phyloP scores from a whole-genome alignment of 495 filamentous ascomycete genomes.

The Pyrenopolyporus hunteri region DNA sequence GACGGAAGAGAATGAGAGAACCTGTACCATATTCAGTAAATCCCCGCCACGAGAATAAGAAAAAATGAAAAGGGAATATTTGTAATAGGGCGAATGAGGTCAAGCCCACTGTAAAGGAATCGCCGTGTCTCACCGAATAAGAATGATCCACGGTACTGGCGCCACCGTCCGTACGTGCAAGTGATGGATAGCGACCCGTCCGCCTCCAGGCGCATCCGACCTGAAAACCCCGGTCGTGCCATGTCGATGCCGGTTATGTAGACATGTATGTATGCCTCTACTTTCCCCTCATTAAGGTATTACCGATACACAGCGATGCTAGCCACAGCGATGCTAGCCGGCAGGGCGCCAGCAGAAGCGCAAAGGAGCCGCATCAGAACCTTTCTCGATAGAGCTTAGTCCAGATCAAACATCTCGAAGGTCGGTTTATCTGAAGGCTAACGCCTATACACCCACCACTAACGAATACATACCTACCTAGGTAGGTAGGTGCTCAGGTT shows the following conservation, averaged over 20 bases:
- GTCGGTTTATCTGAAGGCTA: not conserved
- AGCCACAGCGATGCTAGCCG: not conserved
- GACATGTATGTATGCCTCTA: not conserved
- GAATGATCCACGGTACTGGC: conserved; percentile 4
- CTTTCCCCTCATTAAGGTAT: not conserved
- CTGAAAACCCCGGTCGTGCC: not conserved
- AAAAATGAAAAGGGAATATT: conserved; percentile 30
- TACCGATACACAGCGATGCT: not conserved
- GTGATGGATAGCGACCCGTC: conserved; percentile 12
- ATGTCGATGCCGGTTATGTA: not conserved
- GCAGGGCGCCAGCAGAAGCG: not conserved
- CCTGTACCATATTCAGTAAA: conserved; percentile 24
- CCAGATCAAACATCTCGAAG: conserved; percentile 1
- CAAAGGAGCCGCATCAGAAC: conserved; percentile 28
- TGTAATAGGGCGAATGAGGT: conserved; percentile 27
- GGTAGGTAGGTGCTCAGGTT: no score
- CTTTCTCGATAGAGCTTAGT: conserved; percentile 26
- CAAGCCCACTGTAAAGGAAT: conserved; percentile 19
- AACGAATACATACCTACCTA: not conserved
- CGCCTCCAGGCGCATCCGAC: no score
- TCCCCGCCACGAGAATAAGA: conserved; percentile 32
- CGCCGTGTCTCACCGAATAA: conserved; percentile 30
- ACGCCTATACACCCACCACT: not conserved
- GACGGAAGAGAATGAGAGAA: conserved; percentile 31
- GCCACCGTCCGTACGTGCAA: conserved; percentile 9